A percentile compares a stretch with the other conserved stretches of the same genome.
These are phyloP conservation scores for Chlamydomonas urium DNA, from an alignment of 139 green algal species.

Conservation along the genomic window DNA sequence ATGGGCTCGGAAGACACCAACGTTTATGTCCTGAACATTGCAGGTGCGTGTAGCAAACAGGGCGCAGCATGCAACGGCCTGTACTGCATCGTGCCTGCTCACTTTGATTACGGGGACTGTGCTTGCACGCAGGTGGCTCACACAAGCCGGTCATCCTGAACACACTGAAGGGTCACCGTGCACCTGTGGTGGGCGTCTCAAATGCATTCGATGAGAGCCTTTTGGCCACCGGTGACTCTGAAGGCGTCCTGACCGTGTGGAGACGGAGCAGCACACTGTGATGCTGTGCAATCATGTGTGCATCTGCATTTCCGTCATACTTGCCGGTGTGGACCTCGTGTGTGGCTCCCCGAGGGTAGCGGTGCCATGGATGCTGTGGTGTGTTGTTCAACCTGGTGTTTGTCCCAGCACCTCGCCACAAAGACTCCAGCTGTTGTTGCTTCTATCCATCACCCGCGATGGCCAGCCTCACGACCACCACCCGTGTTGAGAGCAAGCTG, in stretches of 20 bases:
- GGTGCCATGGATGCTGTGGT: no score
- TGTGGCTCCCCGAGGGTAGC: no score
- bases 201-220: constrained; percentile 32
- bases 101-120: no score
- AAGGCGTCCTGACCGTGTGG: constrained; percentile 32
- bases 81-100: no score
- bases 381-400: no score
- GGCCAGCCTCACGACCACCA: no score
- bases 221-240: constrained; percentile 24
- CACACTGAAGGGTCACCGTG: constrained; percentile 29
- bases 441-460: no score
- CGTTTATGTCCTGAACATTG: constrained; percentile 36
- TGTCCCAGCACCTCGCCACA: no score
- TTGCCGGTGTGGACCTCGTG: no score
- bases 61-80: neutral
- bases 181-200: constrained; percentile 13
- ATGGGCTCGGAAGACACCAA: constrained; percentile 29
- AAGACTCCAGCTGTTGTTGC: no score
- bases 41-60: neutral
- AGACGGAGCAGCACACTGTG: neutral
- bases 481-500: no score
- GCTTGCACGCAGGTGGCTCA: neutral
- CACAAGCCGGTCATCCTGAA: neutral
- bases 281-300: no score
- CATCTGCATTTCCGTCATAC: neutral